Percentiles rank a stretch among this genome's conserved stretches.
phyloP scores from a whole-genome alignment of 2,329 filamentous ascomycete genomes.

The Chrysoporthe puriensis region DNA sequence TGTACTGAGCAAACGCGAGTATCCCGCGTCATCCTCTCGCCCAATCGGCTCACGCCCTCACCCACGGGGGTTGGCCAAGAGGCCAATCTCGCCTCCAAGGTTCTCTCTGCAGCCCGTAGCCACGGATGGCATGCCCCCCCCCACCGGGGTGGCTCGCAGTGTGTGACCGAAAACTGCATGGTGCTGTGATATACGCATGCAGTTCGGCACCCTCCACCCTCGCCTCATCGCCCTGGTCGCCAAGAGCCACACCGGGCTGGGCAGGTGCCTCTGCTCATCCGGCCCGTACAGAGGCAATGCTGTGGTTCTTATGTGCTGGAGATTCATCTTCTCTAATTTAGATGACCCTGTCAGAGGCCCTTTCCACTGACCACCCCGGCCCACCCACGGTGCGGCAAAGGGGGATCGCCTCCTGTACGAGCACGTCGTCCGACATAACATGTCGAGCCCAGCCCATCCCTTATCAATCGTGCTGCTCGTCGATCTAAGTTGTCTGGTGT shows the following conservation, averaged over 20 bases:
- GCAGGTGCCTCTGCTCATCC: constrained; percentile 6
- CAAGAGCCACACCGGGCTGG: constrained; percentile 7
- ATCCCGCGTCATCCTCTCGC: not conserved
- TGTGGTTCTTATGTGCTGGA: not conserved
- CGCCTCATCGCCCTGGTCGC: constrained; percentile 4
- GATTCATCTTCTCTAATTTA: constrained; percentile 3
- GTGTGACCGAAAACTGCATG: not conserved
- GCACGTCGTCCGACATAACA: not conserved
- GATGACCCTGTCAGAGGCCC: not conserved
- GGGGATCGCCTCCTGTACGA: not conserved
- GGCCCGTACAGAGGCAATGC: constrained; percentile 4
- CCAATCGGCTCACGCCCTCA: not conserved
- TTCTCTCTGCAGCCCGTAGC: constrained; percentile 2
- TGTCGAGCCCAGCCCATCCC: not conserved
- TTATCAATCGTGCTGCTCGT: constrained; percentile 6
- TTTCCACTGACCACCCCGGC: not conserved
- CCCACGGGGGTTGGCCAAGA: too few relatives aligned
- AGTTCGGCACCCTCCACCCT: not conserved
- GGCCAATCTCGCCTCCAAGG: constrained; percentile 4
- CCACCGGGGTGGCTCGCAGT: not conserved
- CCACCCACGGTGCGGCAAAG: not conserved
- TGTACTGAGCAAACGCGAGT: too few relatives aligned
- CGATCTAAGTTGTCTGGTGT: not conserved
- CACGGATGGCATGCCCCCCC: not conserved
- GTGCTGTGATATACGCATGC: not conserved